Evolutionary conservation across 768 basidiomycete genomes (phyloP).

Genomic region (Kwoniella dendrophila): DNA sequence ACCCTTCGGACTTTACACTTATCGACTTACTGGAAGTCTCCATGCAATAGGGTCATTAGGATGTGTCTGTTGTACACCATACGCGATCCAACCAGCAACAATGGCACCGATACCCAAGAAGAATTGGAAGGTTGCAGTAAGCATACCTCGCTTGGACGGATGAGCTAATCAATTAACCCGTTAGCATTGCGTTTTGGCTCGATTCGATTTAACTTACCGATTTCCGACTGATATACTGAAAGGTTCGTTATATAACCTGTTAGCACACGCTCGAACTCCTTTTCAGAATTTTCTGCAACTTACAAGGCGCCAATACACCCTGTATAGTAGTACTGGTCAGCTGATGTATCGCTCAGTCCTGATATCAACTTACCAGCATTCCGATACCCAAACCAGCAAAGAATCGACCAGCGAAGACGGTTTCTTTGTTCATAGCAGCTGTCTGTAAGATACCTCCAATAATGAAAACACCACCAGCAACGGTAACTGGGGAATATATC

Average conservation of each 20-base stretch:
- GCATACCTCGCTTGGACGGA: conserved; percentile 67
- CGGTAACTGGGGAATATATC: conserved; percentile 4
- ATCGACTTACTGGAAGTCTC: conserved; percentile 27
- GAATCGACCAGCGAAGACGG: conserved; percentile 35
- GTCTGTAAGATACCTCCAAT: conserved; percentile 34
- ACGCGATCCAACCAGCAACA: conserved; percentile 81
- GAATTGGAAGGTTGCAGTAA: conserved; percentile 46
- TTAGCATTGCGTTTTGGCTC: conserved; percentile 2
- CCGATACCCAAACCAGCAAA: conserved; percentile 57
- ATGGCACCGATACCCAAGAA: conserved; percentile 77
- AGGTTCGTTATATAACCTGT: conserved; percentile 49
- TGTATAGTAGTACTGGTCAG: conserved; percentile 61
- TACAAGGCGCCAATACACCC: conserved; percentile 57
- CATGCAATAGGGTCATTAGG: conserved; percentile 25
- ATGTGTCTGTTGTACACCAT: conserved; percentile 63
- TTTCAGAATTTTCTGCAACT: background rate
- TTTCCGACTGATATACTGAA: conserved; percentile 65
- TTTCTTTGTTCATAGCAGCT: conserved; percentile 30
- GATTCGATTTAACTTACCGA: conserved; percentile 49
- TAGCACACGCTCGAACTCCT: too few species aligned
- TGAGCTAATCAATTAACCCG: conserved; percentile 57
- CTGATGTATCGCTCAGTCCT: conserved; percentile 67
- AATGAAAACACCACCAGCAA: conserved; percentile 20
- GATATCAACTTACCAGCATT: conserved; percentile 26
- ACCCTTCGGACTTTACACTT: background rate